Percentiles rank a stretch among this genome's conserved stretches.
phyloP scores from a whole-genome alignment of 345 rosid genomes.

The Ceriops tagal region DNA sequence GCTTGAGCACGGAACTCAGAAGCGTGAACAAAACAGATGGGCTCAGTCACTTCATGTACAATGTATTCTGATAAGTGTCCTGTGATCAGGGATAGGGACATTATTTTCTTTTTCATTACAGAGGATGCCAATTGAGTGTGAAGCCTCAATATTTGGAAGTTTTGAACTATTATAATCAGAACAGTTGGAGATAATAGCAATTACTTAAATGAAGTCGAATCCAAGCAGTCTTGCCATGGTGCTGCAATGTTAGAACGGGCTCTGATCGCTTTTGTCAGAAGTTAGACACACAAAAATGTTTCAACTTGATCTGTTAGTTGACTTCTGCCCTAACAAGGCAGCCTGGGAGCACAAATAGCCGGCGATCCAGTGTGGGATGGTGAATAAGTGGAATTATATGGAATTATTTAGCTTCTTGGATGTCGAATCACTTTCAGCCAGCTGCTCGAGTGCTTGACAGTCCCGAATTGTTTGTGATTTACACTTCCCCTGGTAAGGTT shows the following conservation, averaged over 20 bases:
- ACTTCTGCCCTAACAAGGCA: neutral
- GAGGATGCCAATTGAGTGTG: neutral
- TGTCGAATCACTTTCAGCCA: neutral
- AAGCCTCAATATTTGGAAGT: neutral
- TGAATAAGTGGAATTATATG: neutral
- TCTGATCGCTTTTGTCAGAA: neutral
- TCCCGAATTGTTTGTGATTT: too few relatives aligned
- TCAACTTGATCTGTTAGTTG: neutral
- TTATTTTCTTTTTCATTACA: neutral
- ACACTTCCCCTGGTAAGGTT: too few relatives aligned
- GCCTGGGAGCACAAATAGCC: neutral
- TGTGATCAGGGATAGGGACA: neutral
- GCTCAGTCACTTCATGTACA: neutral
- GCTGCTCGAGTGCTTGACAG: neutral
- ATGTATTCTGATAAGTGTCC: neutral
- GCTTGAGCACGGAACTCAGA: slow-evolving; percentile 10
- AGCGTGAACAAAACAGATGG: neutral
- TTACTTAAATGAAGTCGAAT: slow-evolving; percentile 1
- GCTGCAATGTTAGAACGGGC: neutral
- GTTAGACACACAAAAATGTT: neutral
- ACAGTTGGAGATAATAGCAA: neutral
- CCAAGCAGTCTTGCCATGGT: neutral
- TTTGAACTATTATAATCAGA: neutral
- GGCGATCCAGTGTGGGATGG: neutral
- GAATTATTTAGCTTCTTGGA: neutral